phyloP scores from a whole-genome alignment of 2,329 filamentous ascomycete genomes.

The Colletotrichum sp. region DNA sequence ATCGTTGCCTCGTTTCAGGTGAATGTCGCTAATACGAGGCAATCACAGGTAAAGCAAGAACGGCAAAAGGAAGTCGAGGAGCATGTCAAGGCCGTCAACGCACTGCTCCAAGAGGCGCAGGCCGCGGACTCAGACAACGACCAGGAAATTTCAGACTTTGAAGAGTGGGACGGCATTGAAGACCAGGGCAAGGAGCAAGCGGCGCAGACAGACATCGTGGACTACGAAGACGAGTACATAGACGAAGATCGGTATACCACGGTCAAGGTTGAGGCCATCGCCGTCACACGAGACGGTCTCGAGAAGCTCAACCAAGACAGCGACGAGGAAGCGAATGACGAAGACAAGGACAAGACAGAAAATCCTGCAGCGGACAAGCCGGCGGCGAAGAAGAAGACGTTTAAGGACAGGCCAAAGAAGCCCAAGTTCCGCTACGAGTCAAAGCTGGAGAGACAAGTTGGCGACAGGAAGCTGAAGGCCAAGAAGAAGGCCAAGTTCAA shows the following conservation, averaged over 20 bases:
- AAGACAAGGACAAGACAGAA: slow-evolving; percentile 26
- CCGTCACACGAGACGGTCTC: slow-evolving; percentile 76
- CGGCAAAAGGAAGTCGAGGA: slow-evolving; percentile 81
- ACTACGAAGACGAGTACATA: slow-evolving; percentile 91
- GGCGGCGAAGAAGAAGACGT: slow-evolving; percentile 52
- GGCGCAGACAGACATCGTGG: slow-evolving; percentile 57
- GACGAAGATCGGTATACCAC: slow-evolving; percentile 97
- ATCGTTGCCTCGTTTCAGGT: background rate
- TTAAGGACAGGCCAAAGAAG: slow-evolving; percentile 73
- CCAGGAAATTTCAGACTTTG: slow-evolving; percentile 42
- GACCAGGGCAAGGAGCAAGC: slow-evolving; percentile 49
- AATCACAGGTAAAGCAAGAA: slow-evolving; percentile 76
- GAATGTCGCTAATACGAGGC: background rate
- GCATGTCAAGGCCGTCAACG: slow-evolving; percentile 80
- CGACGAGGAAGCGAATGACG: slow-evolving; percentile 35
- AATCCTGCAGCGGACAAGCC: slow-evolving; percentile 29
- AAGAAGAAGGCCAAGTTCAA: slow-evolving; percentile 53
- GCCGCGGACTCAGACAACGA: slow-evolving; percentile 46
- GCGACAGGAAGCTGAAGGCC: slow-evolving; percentile 72
- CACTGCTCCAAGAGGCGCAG: slow-evolving; percentile 68
- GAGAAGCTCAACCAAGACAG: slow-evolving; percentile 47
- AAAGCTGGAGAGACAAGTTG: slow-evolving; percentile 81
- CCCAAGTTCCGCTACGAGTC: slow-evolving; percentile 88
- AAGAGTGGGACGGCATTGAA: slow-evolving; percentile 71
- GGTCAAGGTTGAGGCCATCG: slow-evolving; percentile 90